phyloP scores from a whole-genome alignment of 2,329 filamentous ascomycete genomes.

The Chaetomiaceae sp. region DNA sequence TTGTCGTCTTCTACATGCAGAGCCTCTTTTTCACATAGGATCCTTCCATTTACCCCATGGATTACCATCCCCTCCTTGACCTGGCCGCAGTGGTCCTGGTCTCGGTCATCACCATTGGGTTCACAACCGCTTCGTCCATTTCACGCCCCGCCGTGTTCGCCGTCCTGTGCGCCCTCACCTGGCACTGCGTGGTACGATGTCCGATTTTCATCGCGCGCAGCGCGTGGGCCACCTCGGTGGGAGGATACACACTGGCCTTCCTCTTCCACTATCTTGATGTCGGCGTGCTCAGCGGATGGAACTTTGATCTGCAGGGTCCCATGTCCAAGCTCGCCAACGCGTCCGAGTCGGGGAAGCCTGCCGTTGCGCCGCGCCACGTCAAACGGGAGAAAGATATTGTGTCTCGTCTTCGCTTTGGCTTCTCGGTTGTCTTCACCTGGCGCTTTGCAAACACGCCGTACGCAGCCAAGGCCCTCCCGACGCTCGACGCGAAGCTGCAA shows the following conservation, averaged over 20 bases:
- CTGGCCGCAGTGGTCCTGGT: neutral
- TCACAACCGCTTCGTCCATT: neutral
- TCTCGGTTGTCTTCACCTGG: neutral
- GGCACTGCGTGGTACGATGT: neutral
- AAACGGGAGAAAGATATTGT: neutral
- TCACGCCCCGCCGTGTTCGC: neutral
- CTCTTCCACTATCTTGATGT: neutral
- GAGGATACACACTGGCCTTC: neutral
- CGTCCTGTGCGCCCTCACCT: neutral
- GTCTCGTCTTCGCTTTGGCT: neutral
- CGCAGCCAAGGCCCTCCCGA: neutral
- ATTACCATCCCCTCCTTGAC: neutral
- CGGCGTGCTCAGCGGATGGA: neutral
- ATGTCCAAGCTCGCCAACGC: neutral
- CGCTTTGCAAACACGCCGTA: neutral
- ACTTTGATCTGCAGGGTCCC: neutral
- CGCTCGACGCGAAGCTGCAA: neutral
- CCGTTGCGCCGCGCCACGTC: neutral
- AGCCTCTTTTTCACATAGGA: no score
- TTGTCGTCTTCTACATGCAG: no score
- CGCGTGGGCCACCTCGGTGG: neutral
- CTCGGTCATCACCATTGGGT: neutral
- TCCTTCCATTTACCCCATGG: no score
- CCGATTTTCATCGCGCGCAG: neutral
- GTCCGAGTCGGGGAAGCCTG: neutral